phyloP scores from a whole-genome alignment of 2,329 filamentous ascomycete genomes.

The Herpotrichia juniperi region DNA sequence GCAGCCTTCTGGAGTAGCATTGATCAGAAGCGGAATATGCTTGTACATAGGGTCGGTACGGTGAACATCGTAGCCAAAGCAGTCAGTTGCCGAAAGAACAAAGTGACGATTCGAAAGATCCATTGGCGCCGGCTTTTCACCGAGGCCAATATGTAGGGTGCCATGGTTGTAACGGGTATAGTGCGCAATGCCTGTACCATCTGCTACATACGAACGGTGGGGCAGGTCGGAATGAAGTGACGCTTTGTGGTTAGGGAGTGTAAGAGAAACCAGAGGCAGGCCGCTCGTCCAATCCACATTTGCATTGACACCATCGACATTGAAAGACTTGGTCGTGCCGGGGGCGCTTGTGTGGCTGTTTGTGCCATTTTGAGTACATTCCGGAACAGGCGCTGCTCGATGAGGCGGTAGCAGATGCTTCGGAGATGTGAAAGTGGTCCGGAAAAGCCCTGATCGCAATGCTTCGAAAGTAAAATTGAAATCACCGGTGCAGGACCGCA shows the following conservation, averaged over 20 bases:
- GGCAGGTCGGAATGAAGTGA: constrained; percentile 68
- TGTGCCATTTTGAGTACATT: constrained; percentile 40
- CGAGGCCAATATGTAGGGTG: constrained; percentile 72
- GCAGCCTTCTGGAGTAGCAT: constrained; percentile 67
- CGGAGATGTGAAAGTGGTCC: constrained; percentile 69
- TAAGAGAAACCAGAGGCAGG: constrained; percentile 62
- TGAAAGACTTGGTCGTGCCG: no score
- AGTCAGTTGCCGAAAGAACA: constrained; percentile 71
- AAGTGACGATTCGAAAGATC: constrained; percentile 71
- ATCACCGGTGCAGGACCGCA: no score
- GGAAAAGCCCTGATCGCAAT: constrained; percentile 67
- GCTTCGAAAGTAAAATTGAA: constrained; percentile 69
- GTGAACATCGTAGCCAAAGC: constrained; percentile 75
- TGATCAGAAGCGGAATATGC: constrained; percentile 75
- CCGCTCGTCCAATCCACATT: constrained; percentile 64
- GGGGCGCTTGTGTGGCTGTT: constrained; percentile 47
- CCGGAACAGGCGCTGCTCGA: constrained; percentile 62
- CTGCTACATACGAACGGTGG: constrained; percentile 68
- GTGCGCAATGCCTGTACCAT: constrained; percentile 67
- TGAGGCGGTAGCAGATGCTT: constrained; percentile 69
- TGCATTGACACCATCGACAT: constrained; percentile 58
- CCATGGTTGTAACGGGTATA: constrained; percentile 68
- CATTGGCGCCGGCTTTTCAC: constrained; percentile 76
- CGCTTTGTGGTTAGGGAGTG: constrained; percentile 55
- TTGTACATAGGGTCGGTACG: constrained; percentile 77